Evolutionary conservation across 108 stramenopile genomes (phyloP), one percentile per base, ranked within the genome.

Genomic region (Thalassiosira profunda): DNA sequence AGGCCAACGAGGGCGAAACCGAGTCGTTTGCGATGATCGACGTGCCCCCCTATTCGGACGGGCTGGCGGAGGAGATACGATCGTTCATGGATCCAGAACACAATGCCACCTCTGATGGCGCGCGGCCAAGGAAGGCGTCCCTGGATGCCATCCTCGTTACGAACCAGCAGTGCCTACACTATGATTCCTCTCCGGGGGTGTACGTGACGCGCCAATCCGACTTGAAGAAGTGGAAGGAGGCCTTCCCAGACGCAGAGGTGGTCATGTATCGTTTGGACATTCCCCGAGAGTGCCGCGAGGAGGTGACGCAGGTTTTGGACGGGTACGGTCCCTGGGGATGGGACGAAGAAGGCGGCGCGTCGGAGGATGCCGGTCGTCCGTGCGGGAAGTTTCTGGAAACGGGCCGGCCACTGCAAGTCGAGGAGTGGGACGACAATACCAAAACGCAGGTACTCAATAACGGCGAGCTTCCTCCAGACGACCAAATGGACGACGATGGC

Each of bases 311-410:
- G 40, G 48, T 74, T 9, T 63, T 95, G 68, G 89, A 95, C 74
- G 93, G 93, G 15, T 88, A 95, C 60, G 93, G 93, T 11, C 93
- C 93, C 0, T 95, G 89, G 84, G 93, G 85, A 5, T 70, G 76
- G 76, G 64, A 43, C 21, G 47, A 41, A 1, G 15, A 30, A 3
- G 63, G 33, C 14, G 43, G 5, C 31, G 41, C 10, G 24, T 17
- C 30, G 11, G 54, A 18, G 15, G 51, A 33, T 43, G 58, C 34
- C 29, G 21, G 15, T 42, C 20, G 20, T 11, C 20, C 44, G 46
- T 28, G 26, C 38, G 48, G 55, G 9, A 57, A 26, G 14, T 92
- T 92, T 79, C 64, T 79, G 7, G 88, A 92, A 48, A 86, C 79
- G 21, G 91, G 91, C 17, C 57, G 75, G 29, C 91, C 91, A 30